Conservation (phyloP, 2,329 filamentous ascomycete species). For the Fusarium udum region DNA sequence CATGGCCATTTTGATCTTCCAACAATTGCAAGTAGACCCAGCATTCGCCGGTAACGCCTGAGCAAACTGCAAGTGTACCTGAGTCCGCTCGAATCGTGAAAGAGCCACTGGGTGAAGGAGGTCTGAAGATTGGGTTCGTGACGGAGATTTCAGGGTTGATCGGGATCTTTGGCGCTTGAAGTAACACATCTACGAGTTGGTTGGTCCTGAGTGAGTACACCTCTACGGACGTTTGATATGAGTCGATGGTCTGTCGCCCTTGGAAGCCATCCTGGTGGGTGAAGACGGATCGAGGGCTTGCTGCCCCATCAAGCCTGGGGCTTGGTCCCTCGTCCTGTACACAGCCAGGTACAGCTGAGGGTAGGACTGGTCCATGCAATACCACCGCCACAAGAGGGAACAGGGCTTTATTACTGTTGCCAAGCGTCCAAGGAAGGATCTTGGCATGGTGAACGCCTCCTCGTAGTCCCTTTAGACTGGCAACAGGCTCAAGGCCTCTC, state of each 20-base stretch:
- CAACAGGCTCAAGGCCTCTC: constrained; percentile 74
- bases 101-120: constrained; percentile 76
- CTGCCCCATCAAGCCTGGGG: constrained; percentile 53
- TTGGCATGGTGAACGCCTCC: constrained; percentile 86
- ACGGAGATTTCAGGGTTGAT: constrained; percentile 65
- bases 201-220: constrained; percentile 86
- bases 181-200: constrained; percentile 75
- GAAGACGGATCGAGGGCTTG: constrained; percentile 53
- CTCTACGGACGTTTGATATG: constrained; percentile 88
- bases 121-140: constrained; percentile 70
- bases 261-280: constrained; percentile 50
- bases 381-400: constrained; percentile 83
- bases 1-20: constrained; percentile 53
- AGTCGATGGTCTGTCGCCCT: constrained; percentile 57
- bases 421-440: constrained; percentile 75
- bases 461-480: constrained; percentile 77
- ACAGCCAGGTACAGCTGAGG: constrained; percentile 50
- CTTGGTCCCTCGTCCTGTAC: constrained; percentile 52
- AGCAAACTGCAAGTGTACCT: constrained; percentile 77
- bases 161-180: constrained; percentile 72
- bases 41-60: constrained; percentile 85
- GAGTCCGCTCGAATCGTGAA: constrained; percentile 78
- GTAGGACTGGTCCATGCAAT: constrained; percentile 78
- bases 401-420: constrained; percentile 61
- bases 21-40: constrained; percentile 74